Conservation (phyloP, 2,329 filamentous ascomycete species). For the Xylaria sp. region DNA sequence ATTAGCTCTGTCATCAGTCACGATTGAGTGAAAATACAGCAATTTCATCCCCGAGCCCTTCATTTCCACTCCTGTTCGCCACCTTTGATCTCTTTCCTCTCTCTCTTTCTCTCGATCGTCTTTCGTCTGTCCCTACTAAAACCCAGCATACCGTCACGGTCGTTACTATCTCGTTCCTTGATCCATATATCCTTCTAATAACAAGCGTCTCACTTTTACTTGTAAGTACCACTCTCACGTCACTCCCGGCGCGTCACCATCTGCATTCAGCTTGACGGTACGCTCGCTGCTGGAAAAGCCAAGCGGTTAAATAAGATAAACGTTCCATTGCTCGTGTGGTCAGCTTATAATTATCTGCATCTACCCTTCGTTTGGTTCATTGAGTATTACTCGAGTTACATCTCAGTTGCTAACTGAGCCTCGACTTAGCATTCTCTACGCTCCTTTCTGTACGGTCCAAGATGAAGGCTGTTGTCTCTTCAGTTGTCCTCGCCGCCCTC, state of each 20-base stretch:
- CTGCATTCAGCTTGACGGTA: not conserved
- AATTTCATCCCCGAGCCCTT: constrained; percentile 18
- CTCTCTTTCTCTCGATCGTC: not conserved
- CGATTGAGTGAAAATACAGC: constrained; percentile 18
- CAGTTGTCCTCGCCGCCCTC: constrained; percentile 41
- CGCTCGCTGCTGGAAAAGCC: not conserved
- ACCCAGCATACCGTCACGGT: constrained; percentile 16
- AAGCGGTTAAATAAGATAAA: not conserved
- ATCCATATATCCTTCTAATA: constrained; percentile 21
- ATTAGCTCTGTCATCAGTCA: constrained; percentile 15
- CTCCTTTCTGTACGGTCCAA: constrained; percentile 32
- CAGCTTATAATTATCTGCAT: not conserved
- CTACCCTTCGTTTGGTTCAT: not conserved
- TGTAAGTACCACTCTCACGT: constrained; percentile 30
- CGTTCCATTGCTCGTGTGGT: not conserved
- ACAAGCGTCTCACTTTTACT: constrained; percentile 10
- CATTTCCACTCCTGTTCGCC: constrained; percentile 4
- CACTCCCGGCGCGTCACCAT: not conserved
- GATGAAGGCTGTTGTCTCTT: constrained; percentile 43
- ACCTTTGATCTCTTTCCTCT: not conserved
- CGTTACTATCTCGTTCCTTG: constrained; percentile 15
- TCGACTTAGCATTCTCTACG: constrained; percentile 17
- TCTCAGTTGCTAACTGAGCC: constrained; percentile 9
- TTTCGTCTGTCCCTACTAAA: not conserved
- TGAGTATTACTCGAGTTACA: not conserved